Conservation (phyloP, 1,284 basidiomycete genomes). For the Cryptococcus floricola region DNA sequence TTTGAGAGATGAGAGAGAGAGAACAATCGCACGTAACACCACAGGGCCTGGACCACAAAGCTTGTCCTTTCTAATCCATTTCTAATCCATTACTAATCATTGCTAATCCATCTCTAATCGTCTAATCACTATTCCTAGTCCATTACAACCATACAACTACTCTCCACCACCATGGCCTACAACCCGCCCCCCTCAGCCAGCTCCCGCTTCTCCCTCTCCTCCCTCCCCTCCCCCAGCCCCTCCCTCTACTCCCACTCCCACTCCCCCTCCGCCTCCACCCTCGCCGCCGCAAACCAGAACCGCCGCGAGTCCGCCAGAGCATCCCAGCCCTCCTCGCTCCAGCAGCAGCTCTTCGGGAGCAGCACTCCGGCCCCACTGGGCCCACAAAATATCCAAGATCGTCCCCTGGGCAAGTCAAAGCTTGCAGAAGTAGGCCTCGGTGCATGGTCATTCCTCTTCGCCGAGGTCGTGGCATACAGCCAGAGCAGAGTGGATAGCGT, state of each 20-base stretch:
- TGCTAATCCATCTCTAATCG: background rate
- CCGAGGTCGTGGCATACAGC: constrained; percentile 88
- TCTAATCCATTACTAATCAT: too few species aligned
- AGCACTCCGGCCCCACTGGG: background rate
- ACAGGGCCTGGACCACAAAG: constrained; percentile 2
- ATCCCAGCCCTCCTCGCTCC: constrained; percentile 18
- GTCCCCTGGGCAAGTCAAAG: constrained; percentile 76
- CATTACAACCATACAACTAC: background rate
- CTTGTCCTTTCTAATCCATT: background rate
- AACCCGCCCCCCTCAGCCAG: too few species aligned
- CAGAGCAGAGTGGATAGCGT: constrained; percentile 92
- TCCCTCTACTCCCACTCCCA: constrained; percentile 11
- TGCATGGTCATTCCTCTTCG: constrained; percentile 83
- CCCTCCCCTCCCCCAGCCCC: constrained; percentile 14
- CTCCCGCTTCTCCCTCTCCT: constrained; percentile 17
- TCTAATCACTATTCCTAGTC: background rate
- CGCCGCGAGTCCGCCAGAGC: constrained; percentile 10
- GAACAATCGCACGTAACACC: background rate
- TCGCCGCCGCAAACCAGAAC: constrained; percentile 7
- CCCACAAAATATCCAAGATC: constrained; percentile 61
- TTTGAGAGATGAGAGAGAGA: background rate
- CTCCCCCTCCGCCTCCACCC: constrained; percentile 14
- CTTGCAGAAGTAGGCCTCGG: constrained; percentile 73
- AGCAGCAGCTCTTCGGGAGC: constrained; percentile 24
- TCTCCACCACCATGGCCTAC: too few species aligned